Percentiles rank a stretch among this genome's conserved stretches.
These are phyloP conservation scores for Suhomyces anneliseae DNA, from an alignment of 1,139 yeast species.

Conservation along the genomic window DNA sequence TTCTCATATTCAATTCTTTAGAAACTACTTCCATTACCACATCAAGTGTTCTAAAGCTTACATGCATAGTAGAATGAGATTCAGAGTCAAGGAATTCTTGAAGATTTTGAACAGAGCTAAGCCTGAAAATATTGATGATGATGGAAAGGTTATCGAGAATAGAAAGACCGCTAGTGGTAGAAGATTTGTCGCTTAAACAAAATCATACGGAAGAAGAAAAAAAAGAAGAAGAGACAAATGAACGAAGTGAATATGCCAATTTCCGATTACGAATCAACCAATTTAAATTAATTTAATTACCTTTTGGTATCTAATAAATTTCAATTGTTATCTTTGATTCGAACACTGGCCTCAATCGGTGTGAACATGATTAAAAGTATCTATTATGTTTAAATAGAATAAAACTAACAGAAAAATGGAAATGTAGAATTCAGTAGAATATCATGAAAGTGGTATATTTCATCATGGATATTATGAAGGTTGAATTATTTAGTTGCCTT, in stretches of 20 bases:
- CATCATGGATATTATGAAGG: neutral
- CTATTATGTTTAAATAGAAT: too few species aligned
- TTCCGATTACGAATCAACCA: too few species aligned
- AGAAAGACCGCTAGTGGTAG: slow-evolving; percentile 86
- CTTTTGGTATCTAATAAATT: too few species aligned
- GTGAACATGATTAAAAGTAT: too few species aligned
- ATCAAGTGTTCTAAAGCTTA: slow-evolving; percentile 97
- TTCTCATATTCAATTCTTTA: slow-evolving; percentile 84
- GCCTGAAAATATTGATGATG: slow-evolving; percentile 84
- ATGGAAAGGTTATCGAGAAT: slow-evolving; percentile 53
- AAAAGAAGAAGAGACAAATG: neutral
- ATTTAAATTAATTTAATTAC: too few species aligned
- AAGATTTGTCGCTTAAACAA: slow-evolving; percentile 49
- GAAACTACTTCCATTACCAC: slow-evolving; percentile 97
- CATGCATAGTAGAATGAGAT: slow-evolving; percentile 98
- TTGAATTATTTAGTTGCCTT: too few species aligned
- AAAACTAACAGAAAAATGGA: too few species aligned
- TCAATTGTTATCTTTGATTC: too few species aligned
- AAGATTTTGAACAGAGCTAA: slow-evolving; percentile 96
- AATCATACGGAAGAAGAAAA: too few species aligned
- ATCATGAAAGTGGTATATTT: neutral
- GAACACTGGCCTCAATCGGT: too few species aligned
- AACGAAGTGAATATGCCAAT: too few species aligned
- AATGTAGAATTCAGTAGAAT: too few species aligned
- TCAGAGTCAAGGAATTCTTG: slow-evolving; percentile 87